Evolutionary conservation across 2,329 filamentous ascomycete species (phyloP).

Genomic region (Epichloe sibirici): DNA sequence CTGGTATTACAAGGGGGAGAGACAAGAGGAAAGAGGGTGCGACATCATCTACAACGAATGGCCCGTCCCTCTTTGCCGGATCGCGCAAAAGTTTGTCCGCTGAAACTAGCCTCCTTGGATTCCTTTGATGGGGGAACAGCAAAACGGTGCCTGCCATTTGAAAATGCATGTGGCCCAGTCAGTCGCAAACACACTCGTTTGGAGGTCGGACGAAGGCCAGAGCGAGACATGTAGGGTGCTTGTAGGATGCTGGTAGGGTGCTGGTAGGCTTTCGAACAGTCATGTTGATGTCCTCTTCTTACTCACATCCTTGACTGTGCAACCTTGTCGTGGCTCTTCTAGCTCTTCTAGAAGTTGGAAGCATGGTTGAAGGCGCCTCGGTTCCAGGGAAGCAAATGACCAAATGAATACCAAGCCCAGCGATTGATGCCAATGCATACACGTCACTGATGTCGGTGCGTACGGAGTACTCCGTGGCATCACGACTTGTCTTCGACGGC

Average conservation of each 20-base stretch:
- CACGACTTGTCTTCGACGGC: background rate
- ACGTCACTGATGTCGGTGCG: too few species aligned
- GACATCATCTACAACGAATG: background rate
- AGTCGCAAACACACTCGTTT: too few species aligned
- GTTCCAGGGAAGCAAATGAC: background rate
- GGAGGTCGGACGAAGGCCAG: too few species aligned
- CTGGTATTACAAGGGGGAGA: background rate
- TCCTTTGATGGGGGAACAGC: too few species aligned
- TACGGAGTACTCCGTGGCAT: too few species aligned
- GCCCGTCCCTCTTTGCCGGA: background rate
- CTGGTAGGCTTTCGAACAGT: too few species aligned
- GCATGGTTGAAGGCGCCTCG: background rate
- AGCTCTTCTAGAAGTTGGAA: constrained; percentile 1
- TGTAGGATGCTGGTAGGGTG: too few species aligned
- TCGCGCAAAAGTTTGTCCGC: background rate
- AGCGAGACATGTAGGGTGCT: too few species aligned
- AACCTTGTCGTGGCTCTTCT: background rate
- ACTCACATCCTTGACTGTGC: background rate
- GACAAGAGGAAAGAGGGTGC: constrained; percentile 2
- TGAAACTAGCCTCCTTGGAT: too few species aligned
- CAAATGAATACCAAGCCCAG: background rate
- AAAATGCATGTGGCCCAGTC: too few species aligned
- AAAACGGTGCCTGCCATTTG: too few species aligned
- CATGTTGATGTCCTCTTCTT: too few species aligned
- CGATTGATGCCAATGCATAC: background rate